Evolutionary conservation across 306 rosid genomes (phyloP).

Genomic region (Castanospermum australe): DNA sequence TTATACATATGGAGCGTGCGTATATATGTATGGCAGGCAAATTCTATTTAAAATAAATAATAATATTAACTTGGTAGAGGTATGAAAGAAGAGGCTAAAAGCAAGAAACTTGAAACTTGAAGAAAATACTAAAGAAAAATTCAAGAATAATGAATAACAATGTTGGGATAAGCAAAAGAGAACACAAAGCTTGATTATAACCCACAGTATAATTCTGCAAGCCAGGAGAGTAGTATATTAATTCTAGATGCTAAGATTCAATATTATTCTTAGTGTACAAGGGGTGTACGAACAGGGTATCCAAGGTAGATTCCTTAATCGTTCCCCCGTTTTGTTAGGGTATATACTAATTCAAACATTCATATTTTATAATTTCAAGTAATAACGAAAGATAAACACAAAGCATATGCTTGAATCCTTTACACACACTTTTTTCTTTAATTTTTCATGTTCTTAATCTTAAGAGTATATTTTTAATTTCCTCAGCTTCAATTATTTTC

Average conservation of each 20-base stretch:
- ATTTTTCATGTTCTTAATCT: neutral
- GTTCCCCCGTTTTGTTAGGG: neutral
- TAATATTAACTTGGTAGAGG: neutral
- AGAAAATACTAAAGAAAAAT: neutral
- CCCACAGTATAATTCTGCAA: neutral
- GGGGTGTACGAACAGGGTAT: slow-evolving; percentile 21
- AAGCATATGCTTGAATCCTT: neutral
- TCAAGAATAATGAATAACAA: neutral
- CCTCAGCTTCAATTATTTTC: neutral
- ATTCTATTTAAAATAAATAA: neutral
- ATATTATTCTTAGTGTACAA: slow-evolving; percentile 16
- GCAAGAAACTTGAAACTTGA: neutral
- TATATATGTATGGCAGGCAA: neutral
- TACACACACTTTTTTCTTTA: neutral
- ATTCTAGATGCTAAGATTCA: neutral
- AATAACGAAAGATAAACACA: neutral
- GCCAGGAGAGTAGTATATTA: neutral
- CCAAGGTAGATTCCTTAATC: neutral
- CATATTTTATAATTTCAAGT: neutral
- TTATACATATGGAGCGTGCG: neutral
- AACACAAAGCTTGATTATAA: neutral
- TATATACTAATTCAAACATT: neutral
- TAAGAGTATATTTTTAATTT: neutral
- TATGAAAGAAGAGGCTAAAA: neutral
- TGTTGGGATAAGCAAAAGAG: neutral